A percentile compares a stretch with the other conserved stretches of the same genome.
Evolutionary conservation across 2,329 filamentous ascomycete genomes (phyloP).

Genomic region (Colletotrichum aenigma): DNA sequence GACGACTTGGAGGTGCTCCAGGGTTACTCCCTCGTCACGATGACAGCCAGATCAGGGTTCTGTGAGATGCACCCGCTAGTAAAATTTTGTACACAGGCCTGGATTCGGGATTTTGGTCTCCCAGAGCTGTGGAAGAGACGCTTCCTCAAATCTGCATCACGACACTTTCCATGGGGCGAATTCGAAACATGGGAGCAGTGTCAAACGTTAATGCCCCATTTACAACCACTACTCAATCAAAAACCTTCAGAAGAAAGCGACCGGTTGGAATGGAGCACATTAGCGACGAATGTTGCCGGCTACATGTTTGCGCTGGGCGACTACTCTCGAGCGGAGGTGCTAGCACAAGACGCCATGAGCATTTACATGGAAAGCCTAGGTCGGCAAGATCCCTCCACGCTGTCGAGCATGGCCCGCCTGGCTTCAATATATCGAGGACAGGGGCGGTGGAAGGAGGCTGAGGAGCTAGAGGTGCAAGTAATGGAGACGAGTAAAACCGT

Average conservation of each 20-base stretch:
- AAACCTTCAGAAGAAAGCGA: not conserved
- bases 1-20: slow-evolving; percentile 34
- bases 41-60: slow-evolving; percentile 3
- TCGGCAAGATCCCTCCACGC: not conserved
- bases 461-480: not conserved
- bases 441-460: not conserved
- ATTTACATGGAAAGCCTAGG: not conserved
- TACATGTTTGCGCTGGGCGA: not conserved
- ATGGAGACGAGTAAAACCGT: not conserved
- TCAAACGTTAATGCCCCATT: not conserved
- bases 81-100: slow-evolving; percentile 25
- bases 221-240: not conserved
- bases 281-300: slow-evolving; percentile 6
- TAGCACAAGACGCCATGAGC: not conserved
- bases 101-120: slow-evolving; percentile 20
- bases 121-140: not conserved
- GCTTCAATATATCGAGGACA: rapidly evolving
- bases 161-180: not conserved
- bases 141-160: slow-evolving; percentile 8
- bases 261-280: not conserved
- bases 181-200: not conserved
- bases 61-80: slow-evolving; percentile 49
- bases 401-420: rapidly evolving
- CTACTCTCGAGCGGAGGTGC: not conserved
- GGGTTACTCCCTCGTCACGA: slow-evolving; percentile 39